These are phyloP conservation scores for Gentiana dahurica DNA, from an alignment of 257 asterid genomes.

Conservation along the genomic window DNA sequence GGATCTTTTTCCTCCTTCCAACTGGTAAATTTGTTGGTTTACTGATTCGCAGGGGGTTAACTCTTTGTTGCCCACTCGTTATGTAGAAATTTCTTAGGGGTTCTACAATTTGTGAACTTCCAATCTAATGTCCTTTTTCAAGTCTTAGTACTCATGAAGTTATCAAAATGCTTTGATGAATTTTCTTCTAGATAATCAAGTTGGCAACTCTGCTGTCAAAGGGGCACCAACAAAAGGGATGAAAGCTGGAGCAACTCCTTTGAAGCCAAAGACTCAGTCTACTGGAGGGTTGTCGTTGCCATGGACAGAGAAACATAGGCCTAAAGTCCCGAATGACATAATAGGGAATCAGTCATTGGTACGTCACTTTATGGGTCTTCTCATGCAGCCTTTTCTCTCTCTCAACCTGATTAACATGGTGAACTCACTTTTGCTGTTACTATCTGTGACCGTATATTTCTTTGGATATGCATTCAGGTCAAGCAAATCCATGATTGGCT, in stretches of 20 bases:
- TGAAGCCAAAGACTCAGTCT: slow-evolving; percentile 34
- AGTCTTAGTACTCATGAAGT: neutral
- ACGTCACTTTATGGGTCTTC: slow-evolving; percentile 18
- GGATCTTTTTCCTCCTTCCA: no score
- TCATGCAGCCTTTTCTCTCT: slow-evolving; percentile 9
- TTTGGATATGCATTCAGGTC: slow-evolving; percentile 46
- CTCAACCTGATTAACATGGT: slow-evolving; percentile 3
- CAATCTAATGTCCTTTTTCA: neutral
- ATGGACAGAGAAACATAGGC: slow-evolving; percentile 89
- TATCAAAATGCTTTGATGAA: neutral
- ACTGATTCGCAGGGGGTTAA: no score
- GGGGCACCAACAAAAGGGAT: slow-evolving; percentile 33
- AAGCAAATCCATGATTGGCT: slow-evolving; percentile 98
- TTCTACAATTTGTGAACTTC: no score
- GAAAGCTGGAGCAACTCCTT: slow-evolving; percentile 25
- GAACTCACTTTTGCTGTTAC: slow-evolving; percentile 4
- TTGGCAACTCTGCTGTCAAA: slow-evolving; percentile 17
- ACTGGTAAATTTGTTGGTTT: no score
- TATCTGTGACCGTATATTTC: slow-evolving; percentile 1
- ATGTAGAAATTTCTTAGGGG: no score
- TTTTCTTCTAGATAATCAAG: slow-evolving; percentile 26
- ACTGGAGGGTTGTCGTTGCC: slow-evolving; percentile 37
- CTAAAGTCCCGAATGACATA: slow-evolving; percentile 65
- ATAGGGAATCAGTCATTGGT: slow-evolving; percentile 93
- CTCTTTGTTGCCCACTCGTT: no score